phyloP scores from a whole-genome alignment of 352 stramenopile genomes.

The Phytophthora quininea region DNA sequence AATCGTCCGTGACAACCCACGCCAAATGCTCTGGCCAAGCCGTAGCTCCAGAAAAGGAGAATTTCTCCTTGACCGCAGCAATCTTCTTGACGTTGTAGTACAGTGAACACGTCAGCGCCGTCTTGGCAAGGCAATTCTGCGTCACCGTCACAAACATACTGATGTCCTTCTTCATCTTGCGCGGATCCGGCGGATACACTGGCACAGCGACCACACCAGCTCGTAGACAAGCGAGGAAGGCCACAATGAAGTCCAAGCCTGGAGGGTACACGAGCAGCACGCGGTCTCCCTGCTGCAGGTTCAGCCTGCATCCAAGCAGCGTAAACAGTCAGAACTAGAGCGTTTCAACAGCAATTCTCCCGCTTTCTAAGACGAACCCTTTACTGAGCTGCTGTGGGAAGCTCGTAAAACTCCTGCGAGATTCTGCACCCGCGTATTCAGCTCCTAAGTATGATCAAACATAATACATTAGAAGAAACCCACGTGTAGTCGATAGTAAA shows the following conservation, averaged over 20 bases:
- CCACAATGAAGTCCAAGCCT: slow-evolving; percentile 97
- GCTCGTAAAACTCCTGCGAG: slow-evolving; percentile 67
- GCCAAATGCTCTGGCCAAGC: slow-evolving; percentile 89
- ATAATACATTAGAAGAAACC: neutral
- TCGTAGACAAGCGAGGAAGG: slow-evolving; percentile 96
- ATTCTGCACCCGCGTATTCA: slow-evolving; percentile 71
- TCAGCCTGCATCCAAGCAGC: slow-evolving; percentile 41
- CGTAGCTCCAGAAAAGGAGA: slow-evolving; percentile 62
- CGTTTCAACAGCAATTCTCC: neutral
- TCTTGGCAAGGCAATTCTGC: slow-evolving; percentile 88
- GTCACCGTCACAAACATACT: slow-evolving; percentile 95
- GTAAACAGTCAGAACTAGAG: slow-evolving; percentile 9
- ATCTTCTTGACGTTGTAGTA: slow-evolving; percentile 97
- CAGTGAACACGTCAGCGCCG: slow-evolving; percentile 92
- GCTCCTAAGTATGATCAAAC: slow-evolving; percentile 44
- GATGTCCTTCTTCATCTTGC: slow-evolving; percentile 95
- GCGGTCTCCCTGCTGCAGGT: slow-evolving; percentile 62
- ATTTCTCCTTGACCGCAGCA: slow-evolving; percentile 79
- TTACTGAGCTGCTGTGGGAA: slow-evolving; percentile 59
- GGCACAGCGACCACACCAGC: slow-evolving; percentile 94
- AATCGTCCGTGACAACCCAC: slow-evolving; percentile 89
- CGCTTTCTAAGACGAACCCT: slow-evolving; percentile 44
- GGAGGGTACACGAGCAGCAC: slow-evolving; percentile 98
- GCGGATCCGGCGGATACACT: slow-evolving; percentile 91
- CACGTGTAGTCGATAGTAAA: neutral